Conservation (phyloP, 805 yeast species). For the Saccharomyces mikatae region DNA sequence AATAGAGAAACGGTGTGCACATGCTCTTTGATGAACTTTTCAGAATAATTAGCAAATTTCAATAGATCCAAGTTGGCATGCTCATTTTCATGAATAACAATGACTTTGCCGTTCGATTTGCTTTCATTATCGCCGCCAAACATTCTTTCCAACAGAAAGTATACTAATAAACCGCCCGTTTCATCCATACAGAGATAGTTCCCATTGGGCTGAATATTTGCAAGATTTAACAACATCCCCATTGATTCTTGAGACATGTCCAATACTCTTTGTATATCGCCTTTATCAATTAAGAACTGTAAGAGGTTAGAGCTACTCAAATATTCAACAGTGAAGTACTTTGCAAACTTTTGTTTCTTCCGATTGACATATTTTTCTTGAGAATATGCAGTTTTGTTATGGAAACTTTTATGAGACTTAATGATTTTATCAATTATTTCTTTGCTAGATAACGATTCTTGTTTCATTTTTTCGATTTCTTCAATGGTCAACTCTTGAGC, state of each 20-base stretch:
- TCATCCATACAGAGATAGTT: constrained; percentile 83
- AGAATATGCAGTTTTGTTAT: constrained; percentile 79
- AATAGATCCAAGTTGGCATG: constrained; percentile 76
- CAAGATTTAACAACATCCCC: constrained; percentile 69
- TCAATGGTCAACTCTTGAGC: constrained; percentile 66
- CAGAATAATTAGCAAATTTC: constrained; percentile 56
- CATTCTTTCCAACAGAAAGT: constrained; percentile 86
- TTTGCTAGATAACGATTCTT: constrained; percentile 61
- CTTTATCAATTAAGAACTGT: constrained; percentile 71
- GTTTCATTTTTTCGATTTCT: constrained; percentile 81
- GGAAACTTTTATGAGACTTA: constrained; percentile 76
- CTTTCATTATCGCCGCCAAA: constrained; percentile 34
- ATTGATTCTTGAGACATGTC: constrained; percentile 82
- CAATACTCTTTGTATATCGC: constrained; percentile 54
- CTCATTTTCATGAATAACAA: constrained; percentile 84
- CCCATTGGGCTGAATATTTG: constrained; percentile 84
- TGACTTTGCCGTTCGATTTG: constrained; percentile 45
- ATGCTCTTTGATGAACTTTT: constrained; percentile 43
- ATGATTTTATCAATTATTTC: constrained; percentile 76
- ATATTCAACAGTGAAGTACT: constrained; percentile 76
- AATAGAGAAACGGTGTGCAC: constrained; percentile 66
- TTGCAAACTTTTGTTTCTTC: constrained; percentile 83
- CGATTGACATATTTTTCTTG: constrained; percentile 88
- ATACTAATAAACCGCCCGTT: constrained; percentile 84
- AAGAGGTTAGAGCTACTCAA: constrained; percentile 64